Percentiles rank a stretch among this genome's conserved stretches.
phyloP scores from a whole-genome alignment of 257 asterid species.

The Salvia rosmarinus region DNA sequence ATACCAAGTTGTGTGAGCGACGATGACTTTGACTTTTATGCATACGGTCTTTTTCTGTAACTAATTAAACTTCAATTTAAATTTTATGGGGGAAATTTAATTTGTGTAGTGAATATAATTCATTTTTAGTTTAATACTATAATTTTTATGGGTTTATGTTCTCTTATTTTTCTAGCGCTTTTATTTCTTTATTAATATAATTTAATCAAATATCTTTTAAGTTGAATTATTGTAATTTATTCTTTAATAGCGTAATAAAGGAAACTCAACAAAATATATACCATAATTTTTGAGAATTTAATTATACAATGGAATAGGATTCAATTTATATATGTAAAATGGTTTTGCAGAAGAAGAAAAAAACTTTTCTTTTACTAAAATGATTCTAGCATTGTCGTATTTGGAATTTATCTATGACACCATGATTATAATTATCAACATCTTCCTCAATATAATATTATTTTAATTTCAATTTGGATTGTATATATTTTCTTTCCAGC shows the following conservation, averaged over 20 bases:
- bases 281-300: no score
- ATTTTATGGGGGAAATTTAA: background rate
- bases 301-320: no score
- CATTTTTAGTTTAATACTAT: background rate
- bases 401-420: background rate
- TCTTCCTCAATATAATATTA: background rate
- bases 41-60: background rate
- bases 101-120: background rate
- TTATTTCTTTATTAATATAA: no score
- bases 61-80: no score
- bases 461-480: background rate
- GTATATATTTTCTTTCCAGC: background rate
- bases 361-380: background rate
- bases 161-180: no score
- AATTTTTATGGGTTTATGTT: no score
- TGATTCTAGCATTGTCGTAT: background rate
- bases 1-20: constrained; percentile 41
- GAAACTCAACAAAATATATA: no score
- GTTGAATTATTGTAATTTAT: no score
- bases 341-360: background rate
- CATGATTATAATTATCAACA: background rate
- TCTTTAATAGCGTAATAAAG: no score
- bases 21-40: constrained; percentile 43
- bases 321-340: no score
- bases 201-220: no score